Base-by-base conservation (phyloP, 2,329 filamentous ascomycete species). In the Penicillium sp. region DNA sequence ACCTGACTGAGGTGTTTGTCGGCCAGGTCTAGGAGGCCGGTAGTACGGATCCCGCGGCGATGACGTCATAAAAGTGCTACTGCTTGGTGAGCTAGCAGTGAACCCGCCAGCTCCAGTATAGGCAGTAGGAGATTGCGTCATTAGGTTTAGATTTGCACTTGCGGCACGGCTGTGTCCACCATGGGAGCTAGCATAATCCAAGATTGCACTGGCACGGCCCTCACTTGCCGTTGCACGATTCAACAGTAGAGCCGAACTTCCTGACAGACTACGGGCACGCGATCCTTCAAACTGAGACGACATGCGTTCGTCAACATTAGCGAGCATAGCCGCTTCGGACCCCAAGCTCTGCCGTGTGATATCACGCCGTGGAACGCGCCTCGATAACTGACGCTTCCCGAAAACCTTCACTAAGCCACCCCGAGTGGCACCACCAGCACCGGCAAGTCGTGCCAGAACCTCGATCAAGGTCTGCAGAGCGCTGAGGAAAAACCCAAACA, bases 401-500 rank as follows among this genome's bases (percentile, higher is more conserved):
- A 97, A 95, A 44, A 92, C 82, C 76, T 92, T 96, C 63, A 88
- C 87, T 51, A 99, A 80, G 8, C 92, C 93, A 67, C 94, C 93
- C 49, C 86, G 85, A 60, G 89, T 85, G 37, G 87, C 87, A 49
- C 81, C 82, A 47, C 92, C 94, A 29, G 89, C 92, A 35, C 93
- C 93, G 25, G 89, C 83, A 67, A 94, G 80, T 51, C 93, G 85
- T 25, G 92, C 92, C 48, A 87, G 79, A 8, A 99, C 91, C 73
- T 99, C 94, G 40, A 97, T 83, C 41, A 96, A 82, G 0, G 93
- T 97, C 70, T 96, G 92, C 6, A 96, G 72, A 1, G 94, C 89
- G 69, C 96, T 96, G 51, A 99, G 79, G 71, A 97, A 90, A 77
- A 97, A 99, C 1, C 91, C 93, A 65, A 97, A 90, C 3, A 96